Percentiles rank a stretch among this genome's conserved stretches.
phyloP scores from a whole-genome alignment of 108 stramenopile genomes.

The Cylindrotheca closterium region DNA sequence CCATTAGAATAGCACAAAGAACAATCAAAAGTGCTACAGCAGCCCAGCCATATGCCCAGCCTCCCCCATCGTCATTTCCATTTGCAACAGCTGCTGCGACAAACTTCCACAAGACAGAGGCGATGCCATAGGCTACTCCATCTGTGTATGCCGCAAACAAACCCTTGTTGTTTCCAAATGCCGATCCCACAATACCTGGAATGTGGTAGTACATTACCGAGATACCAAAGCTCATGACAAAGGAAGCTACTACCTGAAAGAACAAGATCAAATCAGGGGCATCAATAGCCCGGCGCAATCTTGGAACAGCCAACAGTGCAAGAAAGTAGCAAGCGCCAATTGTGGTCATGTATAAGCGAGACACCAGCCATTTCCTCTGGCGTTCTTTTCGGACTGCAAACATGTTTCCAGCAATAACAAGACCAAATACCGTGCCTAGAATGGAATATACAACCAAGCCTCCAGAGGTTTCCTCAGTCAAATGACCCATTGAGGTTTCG shows the following conservation, averaged over 20 bases:
- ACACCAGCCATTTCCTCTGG: conserved; percentile 64
- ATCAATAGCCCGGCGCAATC: conserved; percentile 39
- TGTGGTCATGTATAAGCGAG: conserved; percentile 64
- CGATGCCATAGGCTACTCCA: conserved; percentile 67
- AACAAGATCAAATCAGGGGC: conserved; percentile 59
- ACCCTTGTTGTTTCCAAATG: conserved; percentile 74
- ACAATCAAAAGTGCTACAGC: conserved; percentile 74
- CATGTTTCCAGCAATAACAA: conserved; percentile 63
- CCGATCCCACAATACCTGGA: conserved; percentile 70
- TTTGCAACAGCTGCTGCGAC: conserved; percentile 68
- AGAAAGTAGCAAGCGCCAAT: conserved; percentile 69
- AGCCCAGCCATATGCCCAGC: conserved; percentile 88
- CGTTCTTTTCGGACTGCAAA: conserved; percentile 54
- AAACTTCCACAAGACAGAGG: conserved; percentile 67
- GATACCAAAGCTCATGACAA: conserved; percentile 64
- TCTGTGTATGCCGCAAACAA: conserved; percentile 74
- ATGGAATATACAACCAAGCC: conserved; percentile 69
- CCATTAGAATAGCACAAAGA: conserved; percentile 74
- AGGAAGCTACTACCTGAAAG: conserved; percentile 60
- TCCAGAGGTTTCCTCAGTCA: conserved; percentile 56
- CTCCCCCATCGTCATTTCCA: conserved; percentile 62
- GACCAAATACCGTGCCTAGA: conserved; percentile 62
- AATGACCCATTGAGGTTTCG: conserved; percentile 62
- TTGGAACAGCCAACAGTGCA: conserved; percentile 67
- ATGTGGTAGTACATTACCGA: conserved; percentile 80